Percentiles rank a stretch among this genome's conserved stretches.
Evolutionary conservation across 768 basidiomycete species (phyloP).

Genomic region (Leccinum subtestaceum): DNA sequence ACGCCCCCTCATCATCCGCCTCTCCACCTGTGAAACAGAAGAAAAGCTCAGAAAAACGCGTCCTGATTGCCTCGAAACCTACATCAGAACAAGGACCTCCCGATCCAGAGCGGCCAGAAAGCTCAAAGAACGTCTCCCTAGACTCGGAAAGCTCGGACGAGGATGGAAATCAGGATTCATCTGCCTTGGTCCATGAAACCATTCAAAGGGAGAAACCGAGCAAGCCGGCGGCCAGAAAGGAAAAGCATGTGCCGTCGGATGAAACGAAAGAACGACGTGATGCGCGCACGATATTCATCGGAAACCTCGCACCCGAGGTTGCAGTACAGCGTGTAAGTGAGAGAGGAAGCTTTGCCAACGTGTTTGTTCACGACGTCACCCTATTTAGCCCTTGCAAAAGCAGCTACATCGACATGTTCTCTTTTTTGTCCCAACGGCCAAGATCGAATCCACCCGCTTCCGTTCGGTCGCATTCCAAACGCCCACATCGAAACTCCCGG

Average conservation of each 20-base stretch:
- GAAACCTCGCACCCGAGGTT: constrained; percentile 78
- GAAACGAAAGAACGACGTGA: constrained; percentile 77
- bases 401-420: constrained; percentile 76
- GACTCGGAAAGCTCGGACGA: constrained; percentile 29
- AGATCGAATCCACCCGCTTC: constrained; percentile 91
- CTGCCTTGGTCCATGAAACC: constrained; percentile 64
- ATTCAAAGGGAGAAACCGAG: constrained; percentile 32
- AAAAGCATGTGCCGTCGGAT: constrained; percentile 56
- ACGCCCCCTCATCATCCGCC: constrained; percentile 20
- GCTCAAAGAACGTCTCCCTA: constrained; percentile 4
- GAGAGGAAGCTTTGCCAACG: not conserved
- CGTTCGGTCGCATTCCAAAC: constrained; percentile 89
- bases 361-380: constrained; percentile 1
- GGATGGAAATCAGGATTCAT: constrained; percentile 32
- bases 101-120: not conserved
- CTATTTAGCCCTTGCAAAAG: constrained; percentile 64
- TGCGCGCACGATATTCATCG: constrained; percentile 86
- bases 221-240: constrained; percentile 29
- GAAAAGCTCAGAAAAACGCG: constrained; percentile 14
- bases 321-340: constrained; percentile 69
- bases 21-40: constrained; percentile 14
- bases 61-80: not conserved
- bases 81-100: not conserved
- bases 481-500: constrained; percentile 65
- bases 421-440: constrained; percentile 64